These are phyloP conservation scores for Trichosphaerium sp. DNA, from an alignment of 78 protist genomes.

Conservation along the genomic window DNA sequence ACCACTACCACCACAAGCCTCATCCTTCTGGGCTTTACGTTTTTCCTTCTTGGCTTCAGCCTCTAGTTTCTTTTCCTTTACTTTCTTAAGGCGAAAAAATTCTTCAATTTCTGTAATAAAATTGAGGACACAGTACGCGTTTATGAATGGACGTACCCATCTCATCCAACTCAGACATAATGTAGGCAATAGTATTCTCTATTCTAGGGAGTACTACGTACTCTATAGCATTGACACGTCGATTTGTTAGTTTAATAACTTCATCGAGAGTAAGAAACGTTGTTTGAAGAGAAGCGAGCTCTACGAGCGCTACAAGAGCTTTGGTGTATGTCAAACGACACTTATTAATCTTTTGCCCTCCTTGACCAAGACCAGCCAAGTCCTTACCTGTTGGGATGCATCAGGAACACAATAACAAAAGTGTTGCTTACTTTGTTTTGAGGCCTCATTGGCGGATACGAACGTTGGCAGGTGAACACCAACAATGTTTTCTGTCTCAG, in stretches of 20 bases:
- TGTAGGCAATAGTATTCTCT: constrained; percentile 78
- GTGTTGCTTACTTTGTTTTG: too few relatives aligned
- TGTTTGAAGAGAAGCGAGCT: constrained; percentile 89
- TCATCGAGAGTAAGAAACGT: constrained; percentile 88
- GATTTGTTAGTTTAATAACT: constrained; percentile 93
- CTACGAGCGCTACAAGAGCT: constrained; percentile 66
- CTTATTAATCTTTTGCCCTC: constrained; percentile 82
- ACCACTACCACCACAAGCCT: too few relatives aligned
- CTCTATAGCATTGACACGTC: constrained; percentile 99
- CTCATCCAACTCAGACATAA: constrained; percentile 94
- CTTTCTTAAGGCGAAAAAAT: too few relatives aligned
- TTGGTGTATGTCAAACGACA: constrained; percentile 41
- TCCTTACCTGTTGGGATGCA: too few relatives aligned
- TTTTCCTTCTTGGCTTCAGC: too few relatives aligned
- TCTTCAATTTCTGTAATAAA: too few relatives aligned
- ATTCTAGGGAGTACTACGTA: constrained; percentile 86
- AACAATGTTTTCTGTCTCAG: constrained; percentile 76
- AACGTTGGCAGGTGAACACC: constrained; percentile 88
- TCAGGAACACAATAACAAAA: too few relatives aligned
- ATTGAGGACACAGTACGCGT: too few relatives aligned
- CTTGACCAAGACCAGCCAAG: constrained; percentile 82
- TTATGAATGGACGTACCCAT: too few relatives aligned
- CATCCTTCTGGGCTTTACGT: too few relatives aligned
- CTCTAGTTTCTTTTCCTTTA: too few relatives aligned
- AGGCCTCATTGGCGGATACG: too few relatives aligned